Evolutionary conservation across 2,329 filamentous ascomycete genomes (phyloP).

Genomic region (Penicillium aurantiogriseum): DNA sequence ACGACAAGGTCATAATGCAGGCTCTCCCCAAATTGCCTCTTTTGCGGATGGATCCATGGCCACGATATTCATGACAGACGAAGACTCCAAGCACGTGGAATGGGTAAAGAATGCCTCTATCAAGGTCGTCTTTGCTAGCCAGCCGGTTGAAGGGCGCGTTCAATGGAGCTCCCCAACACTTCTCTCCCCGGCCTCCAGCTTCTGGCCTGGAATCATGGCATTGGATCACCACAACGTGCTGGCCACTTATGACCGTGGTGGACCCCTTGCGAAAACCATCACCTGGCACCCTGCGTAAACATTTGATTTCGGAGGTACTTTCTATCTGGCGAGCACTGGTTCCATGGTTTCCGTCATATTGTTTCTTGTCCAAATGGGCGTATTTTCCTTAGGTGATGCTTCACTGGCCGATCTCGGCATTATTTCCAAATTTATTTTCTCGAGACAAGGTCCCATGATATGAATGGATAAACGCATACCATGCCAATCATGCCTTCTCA

Average conservation of each 20-base stretch:
- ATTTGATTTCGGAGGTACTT: not conserved
- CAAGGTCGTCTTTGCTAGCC: constrained; percentile 42
- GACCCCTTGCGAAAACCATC: constrained; percentile 28
- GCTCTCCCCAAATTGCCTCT: constrained; percentile 48
- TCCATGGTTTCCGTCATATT: not conserved
- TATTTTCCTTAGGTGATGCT: not conserved
- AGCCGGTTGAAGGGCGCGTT: constrained; percentile 35
- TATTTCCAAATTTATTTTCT: not conserved
- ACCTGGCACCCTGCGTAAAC: constrained; percentile 21
- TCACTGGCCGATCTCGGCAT: not conserved
- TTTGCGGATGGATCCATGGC: constrained; percentile 43
- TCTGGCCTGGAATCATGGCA: constrained; percentile 43
- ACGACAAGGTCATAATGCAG: constrained; percentile 42
- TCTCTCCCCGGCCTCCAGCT: constrained; percentile 34
- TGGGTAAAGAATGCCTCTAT: constrained; percentile 46
- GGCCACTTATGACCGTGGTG: constrained; percentile 32
- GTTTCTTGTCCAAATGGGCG: not conserved
- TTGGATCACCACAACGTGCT: constrained; percentile 29
- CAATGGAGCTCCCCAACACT: constrained; percentile 35
- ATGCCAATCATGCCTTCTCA: not conserved
- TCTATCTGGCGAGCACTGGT: not conserved
- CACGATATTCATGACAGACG: constrained; percentile 50
- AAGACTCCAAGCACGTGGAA: constrained; percentile 36
- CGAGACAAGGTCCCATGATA: not conserved
- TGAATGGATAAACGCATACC: not conserved